Conservation (phyloP, 1,284 basidiomycete species). For the Marasmius fiardii region DNA sequence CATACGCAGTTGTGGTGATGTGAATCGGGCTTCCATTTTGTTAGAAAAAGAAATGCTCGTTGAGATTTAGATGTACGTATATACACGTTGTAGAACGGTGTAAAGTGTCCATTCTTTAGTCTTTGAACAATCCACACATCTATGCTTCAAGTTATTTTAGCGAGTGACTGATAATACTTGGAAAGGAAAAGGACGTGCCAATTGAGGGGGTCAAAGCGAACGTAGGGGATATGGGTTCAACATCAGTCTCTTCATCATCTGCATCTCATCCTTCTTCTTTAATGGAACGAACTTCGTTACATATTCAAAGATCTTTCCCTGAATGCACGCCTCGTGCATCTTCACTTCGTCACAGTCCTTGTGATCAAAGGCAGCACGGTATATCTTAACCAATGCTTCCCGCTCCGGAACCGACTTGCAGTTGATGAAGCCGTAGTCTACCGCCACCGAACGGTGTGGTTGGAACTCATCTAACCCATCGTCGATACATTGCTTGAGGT, state of each 20-base stretch:
- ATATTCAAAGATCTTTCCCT: conserved; percentile 30
- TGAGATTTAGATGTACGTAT: too few species aligned
- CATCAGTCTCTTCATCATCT: conserved; percentile 23
- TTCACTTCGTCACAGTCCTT: conserved; percentile 23
- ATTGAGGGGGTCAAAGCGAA: too few species aligned
- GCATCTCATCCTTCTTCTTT: conserved; percentile 15
- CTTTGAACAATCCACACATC: too few species aligned
- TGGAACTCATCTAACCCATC: conserved; percentile 7
- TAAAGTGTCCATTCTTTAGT: too few species aligned
- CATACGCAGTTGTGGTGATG: too few species aligned
- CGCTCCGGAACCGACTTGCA: conserved; percentile 24
- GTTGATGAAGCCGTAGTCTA: conserved; percentile 37
- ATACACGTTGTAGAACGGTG: too few species aligned
- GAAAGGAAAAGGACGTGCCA: neutral
- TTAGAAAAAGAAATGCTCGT: too few species aligned
- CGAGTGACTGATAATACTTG: too few species aligned
- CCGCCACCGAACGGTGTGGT: conserved; percentile 15
- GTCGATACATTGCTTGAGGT: conserved; percentile 31
- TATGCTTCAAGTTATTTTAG: too few species aligned
- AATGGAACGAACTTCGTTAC: conserved; percentile 15
- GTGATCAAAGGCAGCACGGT: conserved; percentile 25
- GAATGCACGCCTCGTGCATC: conserved; percentile 32
- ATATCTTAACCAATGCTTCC: conserved; percentile 25
- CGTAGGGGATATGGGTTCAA: conserved; percentile 23
- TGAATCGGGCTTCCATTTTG: too few species aligned